phyloP scores from a whole-genome alignment of 345 rosid genomes.

The Eucalyptus shirleyi region DNA sequence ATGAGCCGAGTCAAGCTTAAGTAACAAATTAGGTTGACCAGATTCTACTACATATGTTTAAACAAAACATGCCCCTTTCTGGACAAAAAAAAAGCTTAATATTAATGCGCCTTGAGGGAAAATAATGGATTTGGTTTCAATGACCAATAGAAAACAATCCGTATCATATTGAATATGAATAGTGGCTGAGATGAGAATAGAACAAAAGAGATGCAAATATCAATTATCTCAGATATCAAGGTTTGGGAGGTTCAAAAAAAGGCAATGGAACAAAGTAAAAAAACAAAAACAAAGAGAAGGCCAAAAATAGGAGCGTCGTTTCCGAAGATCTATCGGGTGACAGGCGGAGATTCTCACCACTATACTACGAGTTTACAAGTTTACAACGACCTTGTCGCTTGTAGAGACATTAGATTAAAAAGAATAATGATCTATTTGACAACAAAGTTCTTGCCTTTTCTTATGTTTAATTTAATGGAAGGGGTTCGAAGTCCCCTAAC shows the following conservation, averaged over 20 bases:
- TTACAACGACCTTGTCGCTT: too few relatives aligned
- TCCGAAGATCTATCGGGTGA: slow-evolving; percentile 87
- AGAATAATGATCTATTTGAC: too few relatives aligned
- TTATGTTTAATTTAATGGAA: neutral
- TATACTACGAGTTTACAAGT: slow-evolving; percentile 29
- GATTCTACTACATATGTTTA: neutral
- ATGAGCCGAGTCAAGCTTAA: neutral
- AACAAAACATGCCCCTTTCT: neutral
- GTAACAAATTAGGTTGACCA: neutral
- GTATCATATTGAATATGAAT: neutral
- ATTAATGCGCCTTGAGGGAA: accelerated
- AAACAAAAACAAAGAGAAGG: accelerated
- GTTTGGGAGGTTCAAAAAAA: neutral
- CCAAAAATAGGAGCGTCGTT: slow-evolving; percentile 19
- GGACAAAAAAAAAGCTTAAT: neutral
- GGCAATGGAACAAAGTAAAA: neutral
- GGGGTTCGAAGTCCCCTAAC: neutral
- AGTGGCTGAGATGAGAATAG: neutral
- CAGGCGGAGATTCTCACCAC: slow-evolving; percentile 80
- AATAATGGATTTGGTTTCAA: too few relatives aligned
- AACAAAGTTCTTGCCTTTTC: neutral
- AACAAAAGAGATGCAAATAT: neutral
- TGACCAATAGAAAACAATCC: too few relatives aligned
- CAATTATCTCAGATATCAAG: neutral
- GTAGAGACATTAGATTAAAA: too few relatives aligned